Base-by-base conservation (phyloP, 192 early-diverging fungal genomes). In the Gigaspora rosea region DNA sequence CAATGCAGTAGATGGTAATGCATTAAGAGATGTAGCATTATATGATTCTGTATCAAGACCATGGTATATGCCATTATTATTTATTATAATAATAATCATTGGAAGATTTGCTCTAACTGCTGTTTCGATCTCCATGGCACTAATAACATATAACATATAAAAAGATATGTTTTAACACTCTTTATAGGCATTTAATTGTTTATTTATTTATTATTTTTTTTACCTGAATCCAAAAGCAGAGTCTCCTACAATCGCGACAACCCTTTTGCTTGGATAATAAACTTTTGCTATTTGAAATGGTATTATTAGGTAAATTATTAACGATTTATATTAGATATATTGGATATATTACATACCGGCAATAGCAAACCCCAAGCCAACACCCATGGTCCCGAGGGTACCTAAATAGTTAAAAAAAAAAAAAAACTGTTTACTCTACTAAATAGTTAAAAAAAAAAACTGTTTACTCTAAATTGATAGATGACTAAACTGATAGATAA, bases 331-430 rank as follows among this genome's bases (percentile, higher is more conserved):
- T 56, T 56, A 56, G 12, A 5, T 33, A 13, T 7, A 35, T 72
- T 22, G 32, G 35, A 51, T 59, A 20, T 59, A 47, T 20, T 11
- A 68, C 68, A 33, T 80, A 83, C 82, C 78, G 2, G 90, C 91
- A 61, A 93, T 90, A 27, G 89, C 89, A 76, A 86, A 90, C 0
- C 91, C 91, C 82, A 92, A 82, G 57, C 91, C 91, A n/a, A 92
- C 91, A n/a, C 92, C 92, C 92, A 93, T 93, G 48, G 92, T 93
- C 11, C 88, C 91, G 69, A 88, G 88, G 0, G 90, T 93, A 20
- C 73, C 73, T 74, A 61, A 5, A 8, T 13, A 16, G 50, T 35
- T 35, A 57, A 41, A 35, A 72, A 15, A n/a, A n/a, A n/a, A n/a
- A n/a, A n/a, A n/a, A n/a, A n/a, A n/a, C n/a, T n/a, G n/a, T n/a